Evolutionary conservation across 352 stramenopile species (phyloP).

Genomic region (Phytopythium helicoides): DNA sequence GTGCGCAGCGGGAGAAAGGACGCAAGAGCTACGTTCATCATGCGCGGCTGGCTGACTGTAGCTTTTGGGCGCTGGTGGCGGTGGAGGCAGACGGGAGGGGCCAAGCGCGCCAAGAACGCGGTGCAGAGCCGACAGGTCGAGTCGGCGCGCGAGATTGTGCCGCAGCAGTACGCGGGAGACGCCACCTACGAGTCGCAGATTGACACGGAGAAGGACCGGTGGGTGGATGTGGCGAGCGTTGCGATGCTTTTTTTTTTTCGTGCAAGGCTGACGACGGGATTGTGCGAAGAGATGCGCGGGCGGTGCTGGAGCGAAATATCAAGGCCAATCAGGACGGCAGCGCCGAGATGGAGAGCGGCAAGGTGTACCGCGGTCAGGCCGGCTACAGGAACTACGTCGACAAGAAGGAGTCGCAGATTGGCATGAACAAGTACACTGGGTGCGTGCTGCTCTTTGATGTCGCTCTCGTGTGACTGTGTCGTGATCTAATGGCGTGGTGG

Average conservation of each 20-base stretch:
- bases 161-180: slow-evolving; percentile 75
- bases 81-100: slow-evolving; percentile 35
- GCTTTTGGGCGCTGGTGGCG: not conserved
- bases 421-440: slow-evolving; percentile 90
- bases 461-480: too few species aligned
- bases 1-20: slow-evolving; percentile 14
- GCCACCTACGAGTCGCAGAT: slow-evolving; percentile 85
- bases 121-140: slow-evolving; percentile 55
- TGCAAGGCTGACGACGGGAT: not conserved
- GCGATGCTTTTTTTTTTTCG: not conserved
- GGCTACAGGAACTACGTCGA: slow-evolving; percentile 87
- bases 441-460: slow-evolving; percentile 14
- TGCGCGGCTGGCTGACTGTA: not conserved
- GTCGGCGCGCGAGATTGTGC: slow-evolving; percentile 74
- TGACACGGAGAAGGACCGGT: slow-evolving; percentile 77
- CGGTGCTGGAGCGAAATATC: slow-evolving; percentile 77
- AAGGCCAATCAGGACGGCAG: slow-evolving; percentile 68
- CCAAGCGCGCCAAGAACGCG: slow-evolving; percentile 61
- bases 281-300: slow-evolving; percentile 60
- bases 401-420: slow-evolving; percentile 86
- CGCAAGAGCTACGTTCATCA: too few species aligned
- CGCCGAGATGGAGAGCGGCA: slow-evolving; percentile 63
- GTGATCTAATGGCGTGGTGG: slow-evolving; percentile 1
- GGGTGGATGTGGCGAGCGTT: not conserved
- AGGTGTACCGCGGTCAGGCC: slow-evolving; percentile 80